These are phyloP conservation scores for Parsonsia alboflavescens DNA, from an alignment of 257 asterid species.

Conservation along the genomic window DNA sequence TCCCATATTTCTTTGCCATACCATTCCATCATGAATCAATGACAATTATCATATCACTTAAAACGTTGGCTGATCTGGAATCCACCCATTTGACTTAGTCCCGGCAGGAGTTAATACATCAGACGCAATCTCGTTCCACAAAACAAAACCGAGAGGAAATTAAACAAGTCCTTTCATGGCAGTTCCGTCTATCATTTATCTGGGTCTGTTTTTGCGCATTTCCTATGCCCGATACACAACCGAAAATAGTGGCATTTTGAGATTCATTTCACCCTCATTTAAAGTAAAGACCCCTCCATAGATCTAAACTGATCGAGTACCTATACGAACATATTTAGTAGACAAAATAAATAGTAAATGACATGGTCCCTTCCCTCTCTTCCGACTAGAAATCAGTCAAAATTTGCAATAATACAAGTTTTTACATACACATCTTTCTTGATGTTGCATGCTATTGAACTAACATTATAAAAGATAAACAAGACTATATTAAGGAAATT, in stretches of 20 bases:
- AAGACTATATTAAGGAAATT: neutral
- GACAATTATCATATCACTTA: neutral
- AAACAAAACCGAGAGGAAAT: too few relatives aligned
- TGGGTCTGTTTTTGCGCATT: neutral
- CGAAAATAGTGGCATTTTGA: too few relatives aligned
- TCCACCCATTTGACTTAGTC: constrained; percentile 3
- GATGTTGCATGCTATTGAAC: neutral
- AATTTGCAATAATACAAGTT: neutral
- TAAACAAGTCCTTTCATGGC: neutral
- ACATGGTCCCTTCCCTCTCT: neutral
- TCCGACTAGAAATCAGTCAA: neutral
- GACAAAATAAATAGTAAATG: neutral
- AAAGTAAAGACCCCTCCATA: neutral
- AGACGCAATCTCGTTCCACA: neutral
- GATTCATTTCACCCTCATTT: neutral
- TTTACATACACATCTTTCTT: neutral
- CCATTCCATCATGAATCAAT: neutral
- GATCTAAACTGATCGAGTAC: neutral
- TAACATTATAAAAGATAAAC: neutral
- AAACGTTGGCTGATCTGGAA: constrained; percentile 1
- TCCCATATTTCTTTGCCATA: too few relatives aligned
- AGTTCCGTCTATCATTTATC: neutral
- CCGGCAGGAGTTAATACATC: neutral
- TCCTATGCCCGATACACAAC: neutral
- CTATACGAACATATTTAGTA: too few relatives aligned